Percentiles rank a stretch among this genome's conserved stretches.
Conservation (phyloP, 352 stramenopile species). For the Phytophthora gonapodyides region DNA sequence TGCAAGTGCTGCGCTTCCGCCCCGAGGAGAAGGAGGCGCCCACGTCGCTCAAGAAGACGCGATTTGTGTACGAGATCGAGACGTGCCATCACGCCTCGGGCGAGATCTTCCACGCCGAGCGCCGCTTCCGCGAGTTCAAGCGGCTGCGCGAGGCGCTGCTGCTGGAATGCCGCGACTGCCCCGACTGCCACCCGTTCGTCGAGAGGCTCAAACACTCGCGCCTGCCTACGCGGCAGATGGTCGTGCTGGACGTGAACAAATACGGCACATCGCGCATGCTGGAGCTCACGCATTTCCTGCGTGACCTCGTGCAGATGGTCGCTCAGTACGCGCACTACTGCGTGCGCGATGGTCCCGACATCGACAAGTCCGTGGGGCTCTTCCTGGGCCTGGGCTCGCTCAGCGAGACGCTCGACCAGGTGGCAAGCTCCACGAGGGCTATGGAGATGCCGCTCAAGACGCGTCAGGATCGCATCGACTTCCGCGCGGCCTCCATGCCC, state of each 20-base stretch:
- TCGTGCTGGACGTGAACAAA: constrained; percentile 64
- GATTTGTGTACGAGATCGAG: constrained; percentile 81
- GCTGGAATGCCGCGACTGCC: constrained; percentile 57
- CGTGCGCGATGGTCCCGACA: constrained; percentile 49
- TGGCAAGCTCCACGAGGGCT: constrained; percentile 33
- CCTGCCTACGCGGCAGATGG: constrained; percentile 49
- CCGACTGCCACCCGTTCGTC: constrained; percentile 49
- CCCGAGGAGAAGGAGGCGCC: constrained; percentile 52
- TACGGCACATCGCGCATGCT: constrained; percentile 61
- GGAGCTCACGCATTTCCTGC: constrained; percentile 70
- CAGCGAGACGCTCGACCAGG: constrained; percentile 46
- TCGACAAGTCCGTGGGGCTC: constrained; percentile 68
- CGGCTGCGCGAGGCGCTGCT: constrained; percentile 66
- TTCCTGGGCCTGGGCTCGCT: constrained; percentile 61
- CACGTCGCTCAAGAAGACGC: constrained; percentile 59
- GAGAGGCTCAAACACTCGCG: constrained; percentile 57
- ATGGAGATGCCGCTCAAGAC: constrained; percentile 53
- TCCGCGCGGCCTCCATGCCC: constrained; percentile 67
- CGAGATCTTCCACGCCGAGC: constrained; percentile 56
- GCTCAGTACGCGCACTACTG: constrained; percentile 47
- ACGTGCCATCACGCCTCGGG: constrained; percentile 65
- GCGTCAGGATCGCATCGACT: constrained; percentile 72
- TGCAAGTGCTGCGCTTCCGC: constrained; percentile 64
- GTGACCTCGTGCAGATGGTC: constrained; percentile 56
- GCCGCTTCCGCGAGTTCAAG: constrained; percentile 75